These are phyloP conservation scores for Styphnolobium japonicum DNA, from an alignment of 306 rosid genomes.

Conservation along the genomic window DNA sequence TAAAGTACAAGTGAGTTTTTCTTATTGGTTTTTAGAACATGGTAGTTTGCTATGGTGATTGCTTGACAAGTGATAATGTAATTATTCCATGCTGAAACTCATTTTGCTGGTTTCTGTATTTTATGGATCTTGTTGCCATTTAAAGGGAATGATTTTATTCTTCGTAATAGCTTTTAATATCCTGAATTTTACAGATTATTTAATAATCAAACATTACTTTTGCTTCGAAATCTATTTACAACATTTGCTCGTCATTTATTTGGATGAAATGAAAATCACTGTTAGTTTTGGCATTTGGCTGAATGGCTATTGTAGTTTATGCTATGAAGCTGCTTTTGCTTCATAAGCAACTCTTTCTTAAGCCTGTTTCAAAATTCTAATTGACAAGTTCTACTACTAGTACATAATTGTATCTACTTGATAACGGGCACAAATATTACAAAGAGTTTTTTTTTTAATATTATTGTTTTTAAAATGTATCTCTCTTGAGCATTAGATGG, in stretches of 20 bases:
- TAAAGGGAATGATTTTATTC: not conserved
- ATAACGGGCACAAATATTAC: not conserved
- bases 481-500: not conserved
- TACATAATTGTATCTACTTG: not conserved
- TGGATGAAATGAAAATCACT: not conserved
- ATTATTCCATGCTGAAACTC: not conserved
- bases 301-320: not conserved
- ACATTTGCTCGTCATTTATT: not conserved
- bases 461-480: not conserved
- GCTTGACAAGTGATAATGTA: not conserved
- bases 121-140: not conserved
- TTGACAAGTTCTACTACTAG: conserved; percentile 2
- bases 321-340: not conserved
- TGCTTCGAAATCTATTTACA: not conserved
- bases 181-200: not conserved
- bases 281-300: not conserved
- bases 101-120: not conserved
- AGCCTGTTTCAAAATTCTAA: not conserved
- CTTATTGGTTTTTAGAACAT: not conserved
- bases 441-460: not conserved
- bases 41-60: not conserved
- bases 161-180: not conserved
- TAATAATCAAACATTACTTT: not conserved
- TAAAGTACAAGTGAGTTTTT: conserved; percentile 89
- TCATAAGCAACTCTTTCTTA: not conserved